Base-by-base conservation (phyloP, 495 filamentous ascomycete genomes). In the Aspergillus taichungensis region DNA sequence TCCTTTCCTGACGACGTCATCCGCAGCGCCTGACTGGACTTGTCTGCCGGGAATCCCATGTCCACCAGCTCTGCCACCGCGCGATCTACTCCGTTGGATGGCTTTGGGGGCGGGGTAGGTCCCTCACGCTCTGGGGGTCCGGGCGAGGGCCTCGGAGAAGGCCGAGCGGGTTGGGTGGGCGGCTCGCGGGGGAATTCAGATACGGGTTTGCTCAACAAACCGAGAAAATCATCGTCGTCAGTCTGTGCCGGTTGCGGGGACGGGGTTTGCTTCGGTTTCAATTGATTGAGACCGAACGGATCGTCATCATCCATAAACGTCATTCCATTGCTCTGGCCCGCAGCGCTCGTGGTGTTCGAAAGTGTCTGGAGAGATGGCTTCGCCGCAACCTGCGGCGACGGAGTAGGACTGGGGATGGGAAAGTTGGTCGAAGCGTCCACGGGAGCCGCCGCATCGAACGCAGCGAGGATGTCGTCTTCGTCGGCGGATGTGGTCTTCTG, bases 1-100 rank as follows among this genome's bases (percentile, higher is more conserved):
- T 96, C 79, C 0, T 82, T 66, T 13, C 89, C 88, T 8, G 79
- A 80, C 6, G 85, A 77, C 9, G 86, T 97, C 57, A 85, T 82
- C 9, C 75, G 75, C 6, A 98, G 66, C 34, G 90, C 94, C 48
- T 79, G 72, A 46, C 75, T 77, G 14, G 94, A 79, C 46, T 87
- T 88, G 36, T 92, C 84, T 0, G 80, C 76, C 0, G 84, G 79
- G 47, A 98, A 98, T 18, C 92, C 92, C 82, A 97, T 96, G 53
- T 97, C 91, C 8, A 97, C 82, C 13, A 98, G 63, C 56, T 96
- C 88, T 1, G 88, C 89, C 43, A 97, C 77, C 4, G 88, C 88
- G 41, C 75, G 77, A 58, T 95, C 89, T 37, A 80, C 79, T 7
- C 82, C 84, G 56, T 83, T 82, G 0, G 67, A 46, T 6, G 68